A percentile compares a stretch with the other conserved stretches of the same genome.
Evolutionary conservation across 352 stramenopile species (phyloP).

Genomic region (Phytophthora rubi): DNA sequence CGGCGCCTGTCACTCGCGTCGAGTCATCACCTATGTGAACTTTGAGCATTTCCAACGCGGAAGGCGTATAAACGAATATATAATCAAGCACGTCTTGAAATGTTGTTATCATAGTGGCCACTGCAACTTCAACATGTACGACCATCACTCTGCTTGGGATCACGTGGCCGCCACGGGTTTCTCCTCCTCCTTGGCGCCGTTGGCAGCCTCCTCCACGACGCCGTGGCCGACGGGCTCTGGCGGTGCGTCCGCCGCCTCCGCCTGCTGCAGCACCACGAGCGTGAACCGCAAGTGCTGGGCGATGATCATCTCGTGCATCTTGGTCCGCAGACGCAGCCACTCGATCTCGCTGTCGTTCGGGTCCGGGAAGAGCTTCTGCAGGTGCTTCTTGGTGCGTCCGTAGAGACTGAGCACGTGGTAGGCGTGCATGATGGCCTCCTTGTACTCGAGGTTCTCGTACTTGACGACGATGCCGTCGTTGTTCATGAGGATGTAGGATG

Average conservation of each 20-base stretch:
- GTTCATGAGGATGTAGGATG: conserved; percentile 93
- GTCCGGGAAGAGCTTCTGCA: conserved; percentile 88
- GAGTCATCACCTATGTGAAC: neutral
- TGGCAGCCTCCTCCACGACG: conserved; percentile 42
- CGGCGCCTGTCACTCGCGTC: conserved; percentile 27
- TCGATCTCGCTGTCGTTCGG: conserved; percentile 90
- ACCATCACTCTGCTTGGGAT: conserved; percentile 25
- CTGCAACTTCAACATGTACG: conserved; percentile 27
- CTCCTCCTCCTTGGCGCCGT: conserved; percentile 51
- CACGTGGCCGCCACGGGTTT: conserved; percentile 48
- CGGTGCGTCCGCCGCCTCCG: conserved; percentile 40
- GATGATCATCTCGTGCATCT: conserved; percentile 94
- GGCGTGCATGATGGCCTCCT: conserved; percentile 91
- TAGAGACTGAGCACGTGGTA: conserved; percentile 92
- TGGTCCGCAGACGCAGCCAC: conserved; percentile 89
- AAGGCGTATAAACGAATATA: conserved; percentile 4
- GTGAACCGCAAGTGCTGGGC: conserved; percentile 89
- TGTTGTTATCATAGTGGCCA: neutral
- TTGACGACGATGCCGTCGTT: conserved; percentile 95
- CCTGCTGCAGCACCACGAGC: conserved; percentile 85
- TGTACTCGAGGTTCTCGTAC: conserved; percentile 93
- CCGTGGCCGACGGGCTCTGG: conserved; percentile 32
- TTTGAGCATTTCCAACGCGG: neutral
- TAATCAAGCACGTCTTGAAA: neutral
- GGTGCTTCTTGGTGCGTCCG: conserved; percentile 81